A percentile compares a stretch with the other conserved stretches of the same genome.
Conservation (phyloP, 352 stramenopile genomes). For the Pythium chondricola region DNA sequence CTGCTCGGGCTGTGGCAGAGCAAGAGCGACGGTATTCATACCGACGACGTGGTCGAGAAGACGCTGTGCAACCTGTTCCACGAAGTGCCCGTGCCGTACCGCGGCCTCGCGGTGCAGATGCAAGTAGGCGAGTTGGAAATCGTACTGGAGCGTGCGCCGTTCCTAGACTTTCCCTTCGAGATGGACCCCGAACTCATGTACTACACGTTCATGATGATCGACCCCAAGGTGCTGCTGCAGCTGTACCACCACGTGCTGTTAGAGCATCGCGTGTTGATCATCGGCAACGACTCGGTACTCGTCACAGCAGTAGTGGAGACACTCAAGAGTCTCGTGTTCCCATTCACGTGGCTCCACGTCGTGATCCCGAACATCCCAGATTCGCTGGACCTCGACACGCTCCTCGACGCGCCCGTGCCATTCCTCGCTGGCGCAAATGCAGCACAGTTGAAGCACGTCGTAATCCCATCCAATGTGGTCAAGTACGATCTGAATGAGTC, state of each 20-base stretch:
- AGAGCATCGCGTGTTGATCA: constrained; percentile 41
- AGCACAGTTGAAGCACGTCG: constrained; percentile 24
- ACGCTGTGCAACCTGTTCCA: constrained; percentile 45
- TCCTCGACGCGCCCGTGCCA: constrained; percentile 44
- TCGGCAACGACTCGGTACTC: constrained; percentile 34
- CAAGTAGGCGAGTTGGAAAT: constrained; percentile 26
- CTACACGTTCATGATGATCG: constrained; percentile 39
- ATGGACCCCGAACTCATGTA: constrained; percentile 43
- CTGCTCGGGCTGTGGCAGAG: constrained; percentile 35
- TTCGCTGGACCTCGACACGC: constrained; percentile 37
- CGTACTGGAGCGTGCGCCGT: constrained; percentile 25
- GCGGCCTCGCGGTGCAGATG: constrained; percentile 31
- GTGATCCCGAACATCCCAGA: constrained; percentile 46
- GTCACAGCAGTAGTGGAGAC: constrained; percentile 41
- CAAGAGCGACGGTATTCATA: neutral
- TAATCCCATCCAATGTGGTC: constrained; percentile 32
- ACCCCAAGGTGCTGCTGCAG: constrained; percentile 26
- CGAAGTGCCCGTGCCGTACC: constrained; percentile 36
- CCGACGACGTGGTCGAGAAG: constrained; percentile 21
- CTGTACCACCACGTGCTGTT: constrained; percentile 42
- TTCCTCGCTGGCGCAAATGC: constrained; percentile 42
- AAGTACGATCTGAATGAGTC: constrained; percentile 29
- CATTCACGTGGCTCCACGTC: constrained; percentile 47
- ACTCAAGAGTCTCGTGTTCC: constrained; percentile 35
- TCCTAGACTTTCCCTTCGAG: constrained; percentile 40